phyloP scores from a whole-genome alignment of 805 yeast genomes.

The Ogataea philodendri region DNA sequence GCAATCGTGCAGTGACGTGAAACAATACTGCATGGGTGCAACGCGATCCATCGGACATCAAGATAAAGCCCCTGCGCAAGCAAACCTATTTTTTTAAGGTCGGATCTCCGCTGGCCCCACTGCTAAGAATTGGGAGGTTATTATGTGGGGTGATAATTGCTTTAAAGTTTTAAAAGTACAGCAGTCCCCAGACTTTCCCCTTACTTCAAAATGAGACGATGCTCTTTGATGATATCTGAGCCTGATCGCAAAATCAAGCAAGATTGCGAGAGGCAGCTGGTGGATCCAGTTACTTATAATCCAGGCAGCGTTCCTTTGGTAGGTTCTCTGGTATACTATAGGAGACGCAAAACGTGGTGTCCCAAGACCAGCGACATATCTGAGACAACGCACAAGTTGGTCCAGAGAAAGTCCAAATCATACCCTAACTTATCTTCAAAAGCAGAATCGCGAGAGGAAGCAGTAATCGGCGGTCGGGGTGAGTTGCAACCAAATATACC shows the following conservation, averaged over 20 bases:
- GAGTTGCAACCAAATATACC: slow-evolving; percentile 1
- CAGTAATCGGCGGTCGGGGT: no score
- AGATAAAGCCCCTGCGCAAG: no score
- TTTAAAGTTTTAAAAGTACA: background rate
- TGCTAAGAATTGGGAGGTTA: slow-evolving; percentile 2
- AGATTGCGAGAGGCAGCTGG: background rate
- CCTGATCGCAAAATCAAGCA: slow-evolving; percentile 1
- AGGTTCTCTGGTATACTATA: slow-evolving; percentile 30
- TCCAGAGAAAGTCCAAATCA: slow-evolving; percentile 5
- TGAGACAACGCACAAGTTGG: slow-evolving; percentile 2
- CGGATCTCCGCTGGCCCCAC: no score
- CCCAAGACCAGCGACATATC: slow-evolving; percentile 1
- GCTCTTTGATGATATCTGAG: slow-evolving; percentile 13
- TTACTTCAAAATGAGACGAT: slow-evolving; percentile 5
- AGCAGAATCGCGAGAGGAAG: no score
- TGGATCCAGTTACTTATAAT: background rate
- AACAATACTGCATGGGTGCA: no score
- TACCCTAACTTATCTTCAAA: slow-evolving; percentile 6
- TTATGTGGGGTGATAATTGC: slow-evolving; percentile 17
- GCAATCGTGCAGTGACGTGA: no score
- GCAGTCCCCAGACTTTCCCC: slow-evolving; percentile 1
- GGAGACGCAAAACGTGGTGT: slow-evolving; percentile 14
- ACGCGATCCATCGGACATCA: no score
- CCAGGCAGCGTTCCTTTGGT: slow-evolving; percentile 30
- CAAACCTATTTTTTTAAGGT: background rate